Conservation (phyloP, 1,139 yeast species). For the Protomyces arabidopsidicola region DNA sequence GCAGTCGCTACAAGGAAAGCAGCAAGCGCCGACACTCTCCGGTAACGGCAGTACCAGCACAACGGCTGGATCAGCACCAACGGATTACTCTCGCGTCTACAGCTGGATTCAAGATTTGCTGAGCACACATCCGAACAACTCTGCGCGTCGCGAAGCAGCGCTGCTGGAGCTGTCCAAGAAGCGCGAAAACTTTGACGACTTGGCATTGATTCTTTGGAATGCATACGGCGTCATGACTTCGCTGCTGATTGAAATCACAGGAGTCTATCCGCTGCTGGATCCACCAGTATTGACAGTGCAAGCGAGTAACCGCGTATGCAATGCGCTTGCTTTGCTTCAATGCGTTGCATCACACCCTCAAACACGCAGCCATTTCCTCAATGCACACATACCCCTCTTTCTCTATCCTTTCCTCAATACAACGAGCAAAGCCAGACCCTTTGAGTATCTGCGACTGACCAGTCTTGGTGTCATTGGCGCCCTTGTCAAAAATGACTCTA, state of each 20-base stretch:
- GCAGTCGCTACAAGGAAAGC: neutral
- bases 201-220: conserved; percentile 90
- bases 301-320: conserved; percentile 90
- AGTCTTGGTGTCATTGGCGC: conserved; percentile 97
- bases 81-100: conserved; percentile 76
- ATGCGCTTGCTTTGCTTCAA: conserved; percentile 87
- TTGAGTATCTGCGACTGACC: conserved; percentile 86
- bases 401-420: conserved; percentile 91
- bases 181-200: conserved; percentile 88
- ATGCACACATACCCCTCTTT: conserved; percentile 87
- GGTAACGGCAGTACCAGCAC: conserved; percentile 2
- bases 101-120: conserved; percentile 87
- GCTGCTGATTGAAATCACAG: conserved; percentile 77
- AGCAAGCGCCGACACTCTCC: neutral
- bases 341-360: conserved; percentile 95
- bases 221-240: conserved; percentile 92
- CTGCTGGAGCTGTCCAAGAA: conserved; percentile 85
- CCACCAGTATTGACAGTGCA: conserved; percentile 84
- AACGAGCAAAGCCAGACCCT: conserved; percentile 83
- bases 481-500: conserved; percentile 87
- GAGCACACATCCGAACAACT: conserved; percentile 17
- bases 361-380: conserved; percentile 75
- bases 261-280: conserved; percentile 80
- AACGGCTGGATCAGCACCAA: neutral
- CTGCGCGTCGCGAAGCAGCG: conserved; percentile 67